A percentile compares a stretch with the other conserved stretches of the same genome.
Evolutionary conservation across 345 rosid species (phyloP).

Genomic region (Brassica cretica): DNA sequence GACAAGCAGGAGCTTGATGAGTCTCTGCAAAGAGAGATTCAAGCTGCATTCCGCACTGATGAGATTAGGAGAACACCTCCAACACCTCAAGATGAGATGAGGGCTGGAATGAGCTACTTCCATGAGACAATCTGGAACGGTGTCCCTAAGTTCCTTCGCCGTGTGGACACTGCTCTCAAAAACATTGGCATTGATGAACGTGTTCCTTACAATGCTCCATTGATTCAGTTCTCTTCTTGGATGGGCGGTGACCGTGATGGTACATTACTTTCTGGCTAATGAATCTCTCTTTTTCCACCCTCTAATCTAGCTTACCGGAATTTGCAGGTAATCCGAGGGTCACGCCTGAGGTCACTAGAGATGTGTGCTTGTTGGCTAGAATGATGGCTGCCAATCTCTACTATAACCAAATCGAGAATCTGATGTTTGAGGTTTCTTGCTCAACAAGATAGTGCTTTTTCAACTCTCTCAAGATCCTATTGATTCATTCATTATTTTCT

Average conservation of each 20-base stretch:
- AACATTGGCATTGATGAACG: slow-evolving; percentile 92
- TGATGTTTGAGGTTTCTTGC: slow-evolving; percentile 73
- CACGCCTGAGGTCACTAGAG: slow-evolving; percentile 99
- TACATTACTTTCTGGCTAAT: slow-evolving; percentile 15
- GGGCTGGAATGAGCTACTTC: slow-evolving; percentile 99
- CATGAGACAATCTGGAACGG: slow-evolving; percentile 99
- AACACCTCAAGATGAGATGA: slow-evolving; percentile 99
- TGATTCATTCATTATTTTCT: background rate
- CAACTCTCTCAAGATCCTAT: background rate
- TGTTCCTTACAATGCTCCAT: slow-evolving; percentile 96
- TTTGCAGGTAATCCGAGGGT: slow-evolving; percentile 92
- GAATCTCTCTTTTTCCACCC: background rate
- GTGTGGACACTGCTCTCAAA: slow-evolving; percentile 95
- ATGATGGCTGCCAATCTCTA: slow-evolving; percentile 99
- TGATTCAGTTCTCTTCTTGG: slow-evolving; percentile 99
- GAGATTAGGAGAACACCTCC: slow-evolving; percentile 99
- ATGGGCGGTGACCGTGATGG: slow-evolving; percentile 99
- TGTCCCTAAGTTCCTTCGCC: slow-evolving; percentile 95
- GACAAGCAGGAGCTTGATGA: slow-evolving; percentile 99
- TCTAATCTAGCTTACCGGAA: background rate
- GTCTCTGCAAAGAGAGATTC: slow-evolving; percentile 97
- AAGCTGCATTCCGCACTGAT: slow-evolving; percentile 99
- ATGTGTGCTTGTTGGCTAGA: slow-evolving; percentile 94
- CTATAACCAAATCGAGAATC: slow-evolving; percentile 90
- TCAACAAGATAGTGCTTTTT: no score